These are phyloP conservation scores for Fusarium verrucosum DNA, from an alignment of 2,329 filamentous ascomycete genomes.

Conservation along the genomic window DNA sequence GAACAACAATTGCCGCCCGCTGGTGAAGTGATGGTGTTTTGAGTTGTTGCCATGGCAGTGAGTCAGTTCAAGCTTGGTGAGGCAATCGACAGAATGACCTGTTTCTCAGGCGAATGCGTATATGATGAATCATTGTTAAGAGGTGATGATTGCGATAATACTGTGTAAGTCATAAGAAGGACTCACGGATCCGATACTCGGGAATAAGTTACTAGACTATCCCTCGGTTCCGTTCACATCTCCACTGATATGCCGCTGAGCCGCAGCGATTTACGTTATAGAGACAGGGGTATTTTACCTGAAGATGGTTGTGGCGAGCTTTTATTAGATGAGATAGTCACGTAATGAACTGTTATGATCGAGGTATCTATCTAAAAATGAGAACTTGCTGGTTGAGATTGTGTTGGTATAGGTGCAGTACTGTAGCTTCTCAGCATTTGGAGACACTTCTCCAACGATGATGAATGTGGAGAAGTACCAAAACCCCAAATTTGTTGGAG, in stretches of 20 bases:
- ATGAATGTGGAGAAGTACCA: not conserved
- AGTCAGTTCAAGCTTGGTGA: too few species aligned
- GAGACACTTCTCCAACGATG: conserved; percentile 1
- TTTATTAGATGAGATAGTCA: conserved; percentile 5
- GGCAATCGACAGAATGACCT: too few species aligned
- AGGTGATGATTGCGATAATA: too few species aligned
- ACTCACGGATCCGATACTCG: not conserved
- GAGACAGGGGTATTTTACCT: conserved; percentile 7
- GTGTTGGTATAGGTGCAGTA: too few species aligned
- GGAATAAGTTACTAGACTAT: not conserved
- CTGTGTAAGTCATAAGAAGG: too few species aligned
- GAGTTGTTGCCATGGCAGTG: too few species aligned
- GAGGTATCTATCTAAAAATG: not conserved
- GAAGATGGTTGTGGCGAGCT: not conserved
- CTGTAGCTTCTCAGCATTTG: not conserved
- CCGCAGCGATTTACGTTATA: conserved; percentile 26
- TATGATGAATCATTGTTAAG: too few species aligned
- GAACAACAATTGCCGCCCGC: not conserved
- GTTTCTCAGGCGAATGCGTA: too few species aligned
- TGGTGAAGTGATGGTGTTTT: too few species aligned
- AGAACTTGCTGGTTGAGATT: not conserved
- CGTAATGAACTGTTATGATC: conserved; percentile 9
- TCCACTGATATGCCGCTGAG: conserved; percentile 13
- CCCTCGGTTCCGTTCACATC: not conserved
- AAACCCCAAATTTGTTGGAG: conserved; percentile 3